A percentile compares a stretch with the other conserved stretches of the same genome.
These are phyloP conservation scores for Amanita polypyramis DNA, from an alignment of 768 basidiomycete genomes.

Conservation along the genomic window DNA sequence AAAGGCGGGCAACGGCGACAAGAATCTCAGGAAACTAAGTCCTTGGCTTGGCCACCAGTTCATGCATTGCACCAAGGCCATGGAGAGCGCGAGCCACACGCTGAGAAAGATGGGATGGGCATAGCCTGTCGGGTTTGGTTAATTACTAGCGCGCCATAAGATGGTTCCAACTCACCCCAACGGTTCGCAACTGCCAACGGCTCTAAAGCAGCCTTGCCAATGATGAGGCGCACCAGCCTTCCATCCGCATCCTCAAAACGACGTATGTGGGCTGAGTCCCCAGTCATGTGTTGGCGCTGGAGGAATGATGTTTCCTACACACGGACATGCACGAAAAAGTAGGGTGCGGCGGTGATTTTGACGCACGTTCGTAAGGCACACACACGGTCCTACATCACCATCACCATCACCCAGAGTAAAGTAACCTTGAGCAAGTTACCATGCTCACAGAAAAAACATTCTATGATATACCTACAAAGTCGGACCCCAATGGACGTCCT, in stretches of 20 bases:
- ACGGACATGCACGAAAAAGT: background rate
- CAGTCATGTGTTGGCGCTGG: constrained; percentile 20
- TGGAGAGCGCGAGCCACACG: constrained; percentile 52
- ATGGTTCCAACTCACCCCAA: constrained; percentile 28
- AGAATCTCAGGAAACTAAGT: constrained; percentile 36
- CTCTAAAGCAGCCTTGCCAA: constrained; percentile 61
- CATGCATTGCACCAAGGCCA: constrained; percentile 47
- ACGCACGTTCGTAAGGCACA: constrained; percentile 4
- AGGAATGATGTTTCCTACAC: background rate
- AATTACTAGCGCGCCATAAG: background rate
- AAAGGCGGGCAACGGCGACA: constrained; percentile 56
- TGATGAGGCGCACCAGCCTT: constrained; percentile 49
- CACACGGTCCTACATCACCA: background rate
- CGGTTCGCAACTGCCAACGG: constrained; percentile 57
- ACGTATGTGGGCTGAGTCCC: constrained; percentile 41
- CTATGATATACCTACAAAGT: constrained; percentile 66
- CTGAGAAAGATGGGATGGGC: constrained; percentile 47
- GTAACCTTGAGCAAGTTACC: constrained; percentile 6
- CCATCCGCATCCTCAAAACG: constrained; percentile 38
- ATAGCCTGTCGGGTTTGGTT: constrained; percentile 29
- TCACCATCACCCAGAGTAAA: background rate
- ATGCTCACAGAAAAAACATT: constrained; percentile 82
- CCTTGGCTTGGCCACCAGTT: constrained; percentile 54
- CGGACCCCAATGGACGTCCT: constrained; percentile 46
- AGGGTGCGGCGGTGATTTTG: background rate